Evolutionary conservation across 257 asterid genomes (phyloP).

Genomic region (Leonotis leonurus): DNA sequence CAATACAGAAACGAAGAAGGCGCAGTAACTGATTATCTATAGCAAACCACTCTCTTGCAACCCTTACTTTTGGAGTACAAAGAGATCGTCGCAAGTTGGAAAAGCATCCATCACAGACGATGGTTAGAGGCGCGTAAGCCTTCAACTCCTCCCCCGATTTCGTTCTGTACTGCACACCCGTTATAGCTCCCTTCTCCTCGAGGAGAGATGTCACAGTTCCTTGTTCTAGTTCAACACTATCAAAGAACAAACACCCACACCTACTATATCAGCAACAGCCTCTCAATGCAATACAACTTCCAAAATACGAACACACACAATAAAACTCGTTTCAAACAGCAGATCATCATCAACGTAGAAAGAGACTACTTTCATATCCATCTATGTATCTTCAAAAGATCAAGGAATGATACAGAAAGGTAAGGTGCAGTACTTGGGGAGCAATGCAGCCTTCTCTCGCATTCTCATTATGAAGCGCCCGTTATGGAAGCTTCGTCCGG

Average conservation of each 20-base stretch:
- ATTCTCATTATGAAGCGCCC: constrained; percentile 85
- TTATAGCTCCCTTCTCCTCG: constrained; percentile 33
- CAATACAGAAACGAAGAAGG: background rate
- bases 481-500: constrained; percentile 93
- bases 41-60: background rate
- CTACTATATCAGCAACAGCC: background rate
- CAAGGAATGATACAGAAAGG: background rate
- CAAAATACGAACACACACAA: too few relatives aligned
- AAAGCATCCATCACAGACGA: constrained; percentile 40
- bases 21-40: background rate
- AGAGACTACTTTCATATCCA: background rate
- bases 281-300: background rate
- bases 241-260: background rate
- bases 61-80: constrained; percentile 29
- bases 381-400: background rate
- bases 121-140: constrained; percentile 33
- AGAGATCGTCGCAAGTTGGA: constrained; percentile 39
- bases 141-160: constrained; percentile 29
- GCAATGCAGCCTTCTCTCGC: constrained; percentile 81
- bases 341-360: background rate
- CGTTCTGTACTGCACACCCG: constrained; percentile 32
- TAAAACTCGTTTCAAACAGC: background rate
- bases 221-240: constrained; percentile 47
- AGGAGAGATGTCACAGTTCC: constrained; percentile 35
- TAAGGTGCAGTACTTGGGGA: constrained; percentile 56